Percentiles rank a stretch among this genome's conserved stretches.
Conservation (phyloP, 306 rosid genomes). For the Calophaca sinica region DNA sequence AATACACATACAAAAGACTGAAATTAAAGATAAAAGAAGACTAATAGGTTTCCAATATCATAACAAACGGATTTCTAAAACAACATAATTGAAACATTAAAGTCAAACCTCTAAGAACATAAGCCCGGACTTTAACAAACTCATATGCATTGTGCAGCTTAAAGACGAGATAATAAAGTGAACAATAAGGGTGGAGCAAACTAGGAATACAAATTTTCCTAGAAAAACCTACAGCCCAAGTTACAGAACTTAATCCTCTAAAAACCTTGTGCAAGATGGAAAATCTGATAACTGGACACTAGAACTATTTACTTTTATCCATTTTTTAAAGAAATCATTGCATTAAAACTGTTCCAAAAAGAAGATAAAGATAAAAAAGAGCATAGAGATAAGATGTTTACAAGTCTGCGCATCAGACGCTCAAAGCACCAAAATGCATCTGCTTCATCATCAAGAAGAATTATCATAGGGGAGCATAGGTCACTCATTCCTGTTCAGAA, state of each 20-base stretch:
- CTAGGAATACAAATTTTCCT: conserved; percentile 13
- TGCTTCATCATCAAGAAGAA: conserved; percentile 97
- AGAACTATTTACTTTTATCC: neutral
- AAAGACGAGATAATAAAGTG: conserved; percentile 13
- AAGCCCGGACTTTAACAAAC: neutral
- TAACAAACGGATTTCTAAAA: neutral
- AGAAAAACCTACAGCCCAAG: conserved; percentile 17
- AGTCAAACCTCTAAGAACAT: conserved; percentile 27
- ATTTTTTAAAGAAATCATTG: conserved; percentile 15
- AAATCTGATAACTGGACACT: conserved; percentile 9
- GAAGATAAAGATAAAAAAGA: conserved; percentile 35
- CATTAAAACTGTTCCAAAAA: conserved; percentile 12
- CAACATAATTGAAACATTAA: conserved; percentile 31
- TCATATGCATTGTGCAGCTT: conserved; percentile 14
- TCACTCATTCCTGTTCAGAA: conserved; percentile 95
- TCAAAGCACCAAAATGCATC: conserved; percentile 99
- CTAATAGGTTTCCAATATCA: neutral
- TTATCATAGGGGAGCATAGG: conserved; percentile 97
- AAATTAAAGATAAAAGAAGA: neutral
- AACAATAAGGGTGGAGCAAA: conserved; percentile 30
- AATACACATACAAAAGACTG: neutral
- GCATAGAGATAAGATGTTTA: conserved; percentile 48
- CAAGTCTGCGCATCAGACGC: conserved; percentile 98
- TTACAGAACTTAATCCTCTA: neutral
- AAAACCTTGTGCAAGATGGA: conserved; percentile 8